Conservation (phyloP, 2,329 filamentous ascomycete genomes). For the Ceratocystis harringtonii region DNA sequence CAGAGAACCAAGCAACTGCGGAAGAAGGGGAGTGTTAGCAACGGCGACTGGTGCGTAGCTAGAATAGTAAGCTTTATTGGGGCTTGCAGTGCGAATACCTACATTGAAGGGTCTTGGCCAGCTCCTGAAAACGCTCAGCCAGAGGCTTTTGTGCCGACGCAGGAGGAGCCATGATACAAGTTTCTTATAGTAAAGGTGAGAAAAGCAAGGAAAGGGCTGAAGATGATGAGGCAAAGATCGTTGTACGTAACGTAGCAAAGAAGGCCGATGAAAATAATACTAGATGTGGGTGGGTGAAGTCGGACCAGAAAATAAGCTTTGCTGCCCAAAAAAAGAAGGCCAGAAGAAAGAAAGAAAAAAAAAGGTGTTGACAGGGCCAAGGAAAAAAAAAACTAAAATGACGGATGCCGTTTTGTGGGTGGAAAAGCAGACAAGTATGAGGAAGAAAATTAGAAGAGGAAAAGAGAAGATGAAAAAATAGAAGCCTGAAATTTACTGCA, state of each 20-base stretch:
- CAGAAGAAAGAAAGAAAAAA: conserved; percentile 1
- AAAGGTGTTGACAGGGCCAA: not conserved
- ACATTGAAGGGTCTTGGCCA: conserved; percentile 90
- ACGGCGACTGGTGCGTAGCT: conserved; percentile 14
- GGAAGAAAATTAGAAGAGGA: conserved; percentile 4
- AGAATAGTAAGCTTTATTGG: conserved; percentile 17
- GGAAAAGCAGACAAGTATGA: not conserved
- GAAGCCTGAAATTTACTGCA: conserved; percentile 1
- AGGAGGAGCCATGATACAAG: conserved; percentile 32
- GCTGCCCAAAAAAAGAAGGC: conserved; percentile 7
- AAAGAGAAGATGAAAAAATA: conserved; percentile 8
- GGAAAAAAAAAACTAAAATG: conserved; percentile 6
- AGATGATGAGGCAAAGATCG: not conserved
- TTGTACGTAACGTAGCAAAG: not conserved
- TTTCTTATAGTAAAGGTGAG: not conserved
- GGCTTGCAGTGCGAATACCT: conserved; percentile 27
- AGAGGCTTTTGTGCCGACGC: conserved; percentile 55
- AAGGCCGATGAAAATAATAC: not conserved
- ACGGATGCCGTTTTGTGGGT: not conserved
- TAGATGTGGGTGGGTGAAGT: not conserved
- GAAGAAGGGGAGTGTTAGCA: conserved; percentile 25
- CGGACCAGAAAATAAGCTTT: conserved; percentile 1
- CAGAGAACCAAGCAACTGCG: conserved; percentile 62
- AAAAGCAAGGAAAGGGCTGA: not conserved
- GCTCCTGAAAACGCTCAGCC: conserved; percentile 55